Percentiles rank a stretch among this genome's conserved stretches.
phyloP scores from a whole-genome alignment of 2,329 filamentous ascomycete species.

The Aspergillus luchuensis region DNA sequence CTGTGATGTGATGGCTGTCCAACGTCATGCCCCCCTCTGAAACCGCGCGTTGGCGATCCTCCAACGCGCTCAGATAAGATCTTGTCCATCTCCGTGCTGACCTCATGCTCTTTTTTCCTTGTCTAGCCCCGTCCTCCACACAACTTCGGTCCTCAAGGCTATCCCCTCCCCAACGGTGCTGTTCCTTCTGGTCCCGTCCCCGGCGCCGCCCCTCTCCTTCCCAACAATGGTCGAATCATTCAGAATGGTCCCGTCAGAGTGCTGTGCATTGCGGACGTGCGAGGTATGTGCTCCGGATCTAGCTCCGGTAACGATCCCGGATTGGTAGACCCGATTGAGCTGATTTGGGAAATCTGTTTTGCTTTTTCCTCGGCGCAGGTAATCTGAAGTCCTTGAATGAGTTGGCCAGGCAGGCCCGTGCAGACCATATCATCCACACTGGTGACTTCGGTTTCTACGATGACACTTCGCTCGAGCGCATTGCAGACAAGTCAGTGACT shows the following conservation, averaged over 20 bases:
- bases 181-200: conserved; percentile 42
- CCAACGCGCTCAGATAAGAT: conserved; percentile 10
- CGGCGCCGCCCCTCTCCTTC: conserved; percentile 51
- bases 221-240: conserved; percentile 54
- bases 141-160: conserved; percentile 47
- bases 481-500: conserved; percentile 86
- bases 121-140: conserved; percentile 47
- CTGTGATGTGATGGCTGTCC: conserved; percentile 22
- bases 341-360: conserved; percentile 25
- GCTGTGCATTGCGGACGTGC: conserved; percentile 54
- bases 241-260: conserved; percentile 51
- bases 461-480: conserved; percentile 89
- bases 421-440: conserved; percentile 97
- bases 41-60: conserved; percentile 15
- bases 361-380: conserved; percentile 57
- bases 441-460: conserved; percentile 99
- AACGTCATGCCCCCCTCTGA: conserved; percentile 19
- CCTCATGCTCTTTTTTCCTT: background rate
- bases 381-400: conserved; percentile 96
- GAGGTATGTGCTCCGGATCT: conserved; percentile 41
- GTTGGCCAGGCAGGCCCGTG: conserved; percentile 88
- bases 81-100: conserved; percentile 24
- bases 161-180: conserved; percentile 51
- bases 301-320: background rate
- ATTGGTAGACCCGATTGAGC: conserved; percentile 10